These are phyloP conservation scores for Tagetes erecta DNA, from an alignment of 129 eudicot genomes.

Conservation along the genomic window DNA sequence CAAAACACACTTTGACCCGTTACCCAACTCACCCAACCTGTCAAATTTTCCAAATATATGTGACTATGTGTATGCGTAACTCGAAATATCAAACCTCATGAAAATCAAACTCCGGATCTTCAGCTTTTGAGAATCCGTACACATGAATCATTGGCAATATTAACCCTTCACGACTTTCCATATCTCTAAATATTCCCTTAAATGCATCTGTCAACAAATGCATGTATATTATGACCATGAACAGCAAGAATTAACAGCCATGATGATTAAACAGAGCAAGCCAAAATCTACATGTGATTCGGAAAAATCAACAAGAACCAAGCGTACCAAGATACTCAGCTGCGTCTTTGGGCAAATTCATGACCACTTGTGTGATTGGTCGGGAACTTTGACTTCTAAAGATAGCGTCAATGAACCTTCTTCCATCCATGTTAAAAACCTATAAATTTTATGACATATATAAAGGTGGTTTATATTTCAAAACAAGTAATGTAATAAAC, in stretches of 20 bases:
- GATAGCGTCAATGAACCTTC: constrained; percentile 77
- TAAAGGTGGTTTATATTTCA: neutral
- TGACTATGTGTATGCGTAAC: neutral
- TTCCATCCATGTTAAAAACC: constrained; percentile 96
- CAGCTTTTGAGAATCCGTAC: constrained; percentile 95
- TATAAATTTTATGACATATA: constrained; percentile 24
- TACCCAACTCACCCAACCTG: neutral
- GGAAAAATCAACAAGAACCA: neutral
- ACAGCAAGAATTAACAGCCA: neutral
- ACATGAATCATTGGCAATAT: constrained; percentile 83
- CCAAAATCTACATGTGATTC: neutral
- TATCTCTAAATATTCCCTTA: constrained; percentile 60
- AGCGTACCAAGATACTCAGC: constrained; percentile 63
- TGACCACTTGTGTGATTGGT: constrained; percentile 91
- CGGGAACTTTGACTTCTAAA: constrained; percentile 51
- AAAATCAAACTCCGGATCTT: constrained; percentile 94
- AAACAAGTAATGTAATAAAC: neutral
- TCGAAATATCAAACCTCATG: constrained; percentile 58
- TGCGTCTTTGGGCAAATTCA: constrained; percentile 96
- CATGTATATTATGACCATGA: neutral
- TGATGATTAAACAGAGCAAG: neutral
- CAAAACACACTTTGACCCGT: neutral
- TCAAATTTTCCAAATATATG: constrained; percentile 10
- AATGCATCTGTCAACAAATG: constrained; percentile 65
- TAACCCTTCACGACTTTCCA: constrained; percentile 29